Percentiles rank a stretch among this genome's conserved stretches.
Conservation (phyloP, 805 yeast species). For the Candida bentonensis region DNA sequence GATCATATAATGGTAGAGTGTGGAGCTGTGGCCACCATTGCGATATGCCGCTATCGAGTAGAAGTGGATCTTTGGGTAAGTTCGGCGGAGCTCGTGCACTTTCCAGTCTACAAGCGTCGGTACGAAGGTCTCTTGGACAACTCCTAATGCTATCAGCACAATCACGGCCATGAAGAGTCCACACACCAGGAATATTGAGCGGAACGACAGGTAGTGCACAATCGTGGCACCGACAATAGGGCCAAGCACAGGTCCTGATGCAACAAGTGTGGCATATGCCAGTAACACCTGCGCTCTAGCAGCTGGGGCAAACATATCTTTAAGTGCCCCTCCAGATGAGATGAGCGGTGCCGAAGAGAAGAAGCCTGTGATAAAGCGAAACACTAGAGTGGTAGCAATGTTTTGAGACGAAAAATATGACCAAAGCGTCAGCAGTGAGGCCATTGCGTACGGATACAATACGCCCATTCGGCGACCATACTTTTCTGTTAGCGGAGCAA, state of each 20-base stretch:
- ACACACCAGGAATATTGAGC: slow-evolving; percentile 3
- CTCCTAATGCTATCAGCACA: slow-evolving; percentile 2
- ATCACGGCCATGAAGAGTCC: slow-evolving; percentile 4
- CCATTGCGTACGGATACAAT: slow-evolving; percentile 31
- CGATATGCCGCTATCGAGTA: neutral
- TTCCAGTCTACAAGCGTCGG: slow-evolving; percentile 5
- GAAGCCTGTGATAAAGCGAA: slow-evolving; percentile 45
- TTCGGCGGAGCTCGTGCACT: slow-evolving; percentile 4
- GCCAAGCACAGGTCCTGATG: slow-evolving; percentile 9
- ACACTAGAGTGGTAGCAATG: slow-evolving; percentile 22
- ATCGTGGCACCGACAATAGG: slow-evolving; percentile 8
- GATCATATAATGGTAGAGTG: slow-evolving; percentile 4
- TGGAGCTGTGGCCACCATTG: neutral
- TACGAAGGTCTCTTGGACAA: slow-evolving; percentile 6
- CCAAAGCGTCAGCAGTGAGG: slow-evolving; percentile 28
- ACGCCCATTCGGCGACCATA: slow-evolving; percentile 41
- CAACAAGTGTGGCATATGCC: slow-evolving; percentile 8
- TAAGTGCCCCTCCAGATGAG: slow-evolving; percentile 37
- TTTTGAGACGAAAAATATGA: slow-evolving; percentile 28
- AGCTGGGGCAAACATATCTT: slow-evolving; percentile 8
- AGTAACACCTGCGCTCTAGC: slow-evolving; percentile 6
- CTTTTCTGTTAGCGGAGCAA: slow-evolving; percentile 46
- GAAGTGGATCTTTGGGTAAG: slow-evolving; percentile 1
- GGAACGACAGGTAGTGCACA: slow-evolving; percentile 3
- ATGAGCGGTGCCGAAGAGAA: slow-evolving; percentile 51